Percentiles rank a stretch among this genome's conserved stretches.
Evolutionary conservation across 768 basidiomycete species (phyloP).

Genomic region (Gloeostereum incarnatum): DNA sequence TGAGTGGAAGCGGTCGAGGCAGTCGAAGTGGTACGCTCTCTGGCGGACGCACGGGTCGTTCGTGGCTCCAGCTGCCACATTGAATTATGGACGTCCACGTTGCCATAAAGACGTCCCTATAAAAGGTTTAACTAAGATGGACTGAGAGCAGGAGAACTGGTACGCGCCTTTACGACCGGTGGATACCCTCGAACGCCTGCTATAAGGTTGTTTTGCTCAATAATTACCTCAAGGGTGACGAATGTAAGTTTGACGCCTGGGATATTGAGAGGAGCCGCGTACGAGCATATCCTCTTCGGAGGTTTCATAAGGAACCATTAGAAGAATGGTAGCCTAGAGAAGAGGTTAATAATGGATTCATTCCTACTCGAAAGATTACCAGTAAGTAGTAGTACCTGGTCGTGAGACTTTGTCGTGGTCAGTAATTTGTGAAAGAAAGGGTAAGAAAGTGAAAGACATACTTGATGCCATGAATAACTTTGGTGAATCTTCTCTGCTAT

Average conservation of each 20-base stretch:
- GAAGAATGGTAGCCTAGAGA: conserved; percentile 62
- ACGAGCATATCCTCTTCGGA: conserved; percentile 66
- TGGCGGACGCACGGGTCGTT: conserved; percentile 36
- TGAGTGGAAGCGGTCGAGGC: conserved; percentile 69
- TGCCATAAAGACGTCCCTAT: conserved; percentile 69
- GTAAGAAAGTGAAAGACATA: conserved; percentile 20
- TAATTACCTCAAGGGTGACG: conserved; percentile 42
- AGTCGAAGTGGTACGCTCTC: conserved; percentile 71
- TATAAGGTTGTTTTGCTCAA: conserved; percentile 63
- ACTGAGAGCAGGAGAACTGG: not conserved
- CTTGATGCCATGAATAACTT: conserved; percentile 93
- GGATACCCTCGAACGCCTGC: conserved; percentile 65
- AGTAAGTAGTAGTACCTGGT: no score
- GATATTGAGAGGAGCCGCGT: conserved; percentile 13
- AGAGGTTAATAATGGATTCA: conserved; percentile 10
- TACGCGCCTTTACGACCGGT: conserved; percentile 62
- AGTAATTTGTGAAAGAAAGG: not conserved
- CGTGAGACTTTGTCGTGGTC: conserved; percentile 55
- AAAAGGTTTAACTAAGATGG: conserved; percentile 1
- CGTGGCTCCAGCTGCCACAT: conserved; percentile 79
- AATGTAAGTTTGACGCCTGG: conserved; percentile 1
- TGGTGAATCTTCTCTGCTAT: no score
- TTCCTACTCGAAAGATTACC: not conserved
- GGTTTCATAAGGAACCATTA: conserved; percentile 65
- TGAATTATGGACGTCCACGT: conserved; percentile 55